These are phyloP conservation scores for Dianthus caryophyllus DNA, from an alignment of 148 eudicot species.

Conservation along the genomic window DNA sequence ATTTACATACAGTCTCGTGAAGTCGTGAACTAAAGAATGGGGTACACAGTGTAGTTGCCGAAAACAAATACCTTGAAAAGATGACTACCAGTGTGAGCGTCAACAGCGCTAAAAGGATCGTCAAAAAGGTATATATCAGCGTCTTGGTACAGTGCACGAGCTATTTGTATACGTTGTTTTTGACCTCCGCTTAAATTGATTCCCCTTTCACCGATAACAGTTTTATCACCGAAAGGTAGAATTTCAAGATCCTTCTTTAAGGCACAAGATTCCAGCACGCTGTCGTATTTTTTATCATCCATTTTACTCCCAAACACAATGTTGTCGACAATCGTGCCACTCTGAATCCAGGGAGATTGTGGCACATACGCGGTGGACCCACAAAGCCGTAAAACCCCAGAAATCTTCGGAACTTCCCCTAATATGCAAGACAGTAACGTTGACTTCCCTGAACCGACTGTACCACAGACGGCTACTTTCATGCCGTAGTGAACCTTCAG, in stretches of 20 bases:
- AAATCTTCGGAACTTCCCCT: slow-evolving; percentile 45
- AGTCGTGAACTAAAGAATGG: no score
- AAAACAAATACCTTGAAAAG: slow-evolving; percentile 33
- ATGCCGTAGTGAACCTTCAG: slow-evolving; percentile 27
- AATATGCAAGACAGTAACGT: slow-evolving; percentile 45
- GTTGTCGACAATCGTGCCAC: slow-evolving; percentile 54
- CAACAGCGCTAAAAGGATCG: slow-evolving; percentile 53
- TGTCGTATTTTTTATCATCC: slow-evolving; percentile 34
- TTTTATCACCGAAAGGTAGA: slow-evolving; percentile 38
- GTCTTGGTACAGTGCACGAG: slow-evolving; percentile 47
- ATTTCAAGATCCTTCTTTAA: slow-evolving; percentile 46
- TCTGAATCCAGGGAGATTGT: slow-evolving; percentile 52
- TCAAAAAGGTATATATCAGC: slow-evolving; percentile 51
- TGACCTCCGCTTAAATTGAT: slow-evolving; percentile 53
- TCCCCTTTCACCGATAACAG: slow-evolving; percentile 47
- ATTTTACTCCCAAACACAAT: slow-evolving; percentile 43
- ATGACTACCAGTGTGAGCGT: slow-evolving; percentile 51
- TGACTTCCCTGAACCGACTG: slow-evolving; percentile 57
- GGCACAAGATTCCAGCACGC: slow-evolving; percentile 39
- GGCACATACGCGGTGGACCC: slow-evolving; percentile 53
- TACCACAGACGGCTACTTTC: slow-evolving; percentile 41
- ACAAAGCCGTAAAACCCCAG: slow-evolving; percentile 33
- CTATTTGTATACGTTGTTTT: slow-evolving; percentile 48
- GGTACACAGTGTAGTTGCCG: no score
- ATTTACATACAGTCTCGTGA: no score